A percentile compares a stretch with the other conserved stretches of the same genome.
phyloP scores from a whole-genome alignment of 177 flowering plant species.

The Viscum album region DNA sequence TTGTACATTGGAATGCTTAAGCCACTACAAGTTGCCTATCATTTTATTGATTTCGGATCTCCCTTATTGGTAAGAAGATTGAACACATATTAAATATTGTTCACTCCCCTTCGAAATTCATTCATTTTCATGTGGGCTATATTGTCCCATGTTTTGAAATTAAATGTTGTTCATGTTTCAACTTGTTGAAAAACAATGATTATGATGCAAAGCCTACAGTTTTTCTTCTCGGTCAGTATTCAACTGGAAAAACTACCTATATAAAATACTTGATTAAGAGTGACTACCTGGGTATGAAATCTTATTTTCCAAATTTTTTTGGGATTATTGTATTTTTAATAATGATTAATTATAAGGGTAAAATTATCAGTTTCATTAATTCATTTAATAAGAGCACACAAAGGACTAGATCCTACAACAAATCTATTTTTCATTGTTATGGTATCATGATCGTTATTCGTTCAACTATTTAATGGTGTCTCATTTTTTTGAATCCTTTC shows the following conservation, averaged over 20 bases:
- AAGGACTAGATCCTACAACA: constrained; percentile 1
- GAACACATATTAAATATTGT: no score
- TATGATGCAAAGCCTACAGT: constrained; percentile 1
- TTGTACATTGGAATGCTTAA: constrained; percentile 72
- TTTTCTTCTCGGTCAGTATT: background rate
- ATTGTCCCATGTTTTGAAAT: no score
- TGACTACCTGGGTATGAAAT: background rate
- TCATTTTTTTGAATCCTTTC: no score
- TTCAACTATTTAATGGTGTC: no score
- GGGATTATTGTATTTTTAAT: no score
- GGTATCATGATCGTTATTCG: no score
- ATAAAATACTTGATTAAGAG: background rate
- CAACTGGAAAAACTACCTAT: background rate
- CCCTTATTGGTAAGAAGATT: constrained; percentile 26
- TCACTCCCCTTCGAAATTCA: no score
- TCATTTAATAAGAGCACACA: background rate
- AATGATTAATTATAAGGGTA: no score
- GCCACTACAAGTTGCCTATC: constrained; percentile 77
- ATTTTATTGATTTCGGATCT: constrained; percentile 79
- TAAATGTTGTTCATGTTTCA: no score
- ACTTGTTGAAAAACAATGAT: background rate
- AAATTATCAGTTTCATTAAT: background rate
- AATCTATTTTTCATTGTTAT: background rate
- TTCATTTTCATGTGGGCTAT: no score
- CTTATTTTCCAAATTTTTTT: background rate